Evolutionary conservation across 148 eudicot genomes (phyloP), one percentile per base, ranked within the genome.

Genomic region (Arctostaphylos glauca): DNA sequence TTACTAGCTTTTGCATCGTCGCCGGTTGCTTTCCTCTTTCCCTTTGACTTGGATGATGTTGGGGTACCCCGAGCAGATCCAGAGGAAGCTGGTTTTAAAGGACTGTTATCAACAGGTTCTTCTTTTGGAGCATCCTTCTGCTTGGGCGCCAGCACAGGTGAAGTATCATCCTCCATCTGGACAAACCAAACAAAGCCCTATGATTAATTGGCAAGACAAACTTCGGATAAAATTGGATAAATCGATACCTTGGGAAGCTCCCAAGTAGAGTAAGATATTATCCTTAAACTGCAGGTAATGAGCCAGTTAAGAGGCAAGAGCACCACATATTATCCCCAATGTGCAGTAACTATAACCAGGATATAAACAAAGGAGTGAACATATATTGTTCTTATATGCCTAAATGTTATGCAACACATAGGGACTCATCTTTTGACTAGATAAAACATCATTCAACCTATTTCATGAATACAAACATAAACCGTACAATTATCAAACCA

Each of bases 101-200:
- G 96, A 83, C 94, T 92, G 84, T 72, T 92, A 74, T 94, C 98
- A 81, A 80, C 85, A 70, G 97, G 92, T 85, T 96, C 99, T 86
- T 94, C 99, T 87, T 93, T 96, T 6, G 87, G 90, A 78, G 86
- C 86, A 84, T 90, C 95, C 88, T 89, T 96, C 85, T 75, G 78
- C 87, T 93, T 94, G 74, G 95, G 97, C 87, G 98, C 92, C 73
- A 93, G 89, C 56, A 91, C 93, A 78, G 95, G 92, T 59, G 99
- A 93, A 76, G 85, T 90, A 80, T 96, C 99, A 80, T 96, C 99
- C 58, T 93, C 98, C 84, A 74, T 50, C 97, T 91, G 77, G 62
- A 74, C 60, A 84, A 78, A 74, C 9, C 62, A 56, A 38, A 52
- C 13, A 83, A 54, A 41, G 15, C 31, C 44, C 67, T 19, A 58